phyloP scores from a whole-genome alignment of 1,139 yeast species.

The Candida smagusa region DNA sequence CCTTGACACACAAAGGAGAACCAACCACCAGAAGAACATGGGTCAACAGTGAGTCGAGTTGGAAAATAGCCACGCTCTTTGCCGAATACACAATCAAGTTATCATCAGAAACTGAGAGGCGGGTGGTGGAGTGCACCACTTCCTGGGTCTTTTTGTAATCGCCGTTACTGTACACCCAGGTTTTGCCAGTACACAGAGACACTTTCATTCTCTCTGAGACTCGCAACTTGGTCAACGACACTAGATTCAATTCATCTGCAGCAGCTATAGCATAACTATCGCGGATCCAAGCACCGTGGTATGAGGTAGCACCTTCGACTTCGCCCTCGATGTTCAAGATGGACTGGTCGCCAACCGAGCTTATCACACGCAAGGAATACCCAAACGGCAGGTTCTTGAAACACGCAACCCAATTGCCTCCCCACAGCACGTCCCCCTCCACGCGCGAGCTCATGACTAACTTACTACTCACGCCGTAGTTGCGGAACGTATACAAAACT shows the following conservation, averaged over 20 bases:
- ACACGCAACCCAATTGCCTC: conserved; percentile 35
- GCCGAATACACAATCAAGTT: conserved; percentile 2
- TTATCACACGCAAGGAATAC: conserved; percentile 26
- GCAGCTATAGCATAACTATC: conserved; percentile 2
- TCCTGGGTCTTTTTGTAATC: not conserved
- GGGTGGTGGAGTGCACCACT: not conserved
- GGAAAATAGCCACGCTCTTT: conserved; percentile 3
- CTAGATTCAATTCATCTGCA: conserved; percentile 1
- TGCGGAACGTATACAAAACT: conserved; percentile 31
- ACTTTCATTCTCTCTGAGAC: not conserved
- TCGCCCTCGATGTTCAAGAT: conserved; percentile 3
- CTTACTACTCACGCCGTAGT: conserved; percentile 32
- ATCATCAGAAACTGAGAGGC: not conserved
- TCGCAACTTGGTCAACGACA: conserved; percentile 4
- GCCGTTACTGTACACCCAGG: not conserved
- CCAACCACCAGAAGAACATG: conserved; percentile 1
- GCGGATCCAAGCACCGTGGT: conserved; percentile 3
- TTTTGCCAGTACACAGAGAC: not conserved
- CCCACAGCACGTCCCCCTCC: conserved; percentile 25
- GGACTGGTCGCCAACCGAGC: conserved; percentile 20
- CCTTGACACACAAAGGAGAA: not conserved
- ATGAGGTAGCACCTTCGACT: conserved; percentile 2
- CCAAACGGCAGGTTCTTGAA: conserved; percentile 31
- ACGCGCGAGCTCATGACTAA: conserved; percentile 9
- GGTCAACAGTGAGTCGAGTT: not conserved